Evolutionary conservation across 2,329 filamentous ascomycete genomes (phyloP).

Genomic region (Lachnellula cervina): DNA sequence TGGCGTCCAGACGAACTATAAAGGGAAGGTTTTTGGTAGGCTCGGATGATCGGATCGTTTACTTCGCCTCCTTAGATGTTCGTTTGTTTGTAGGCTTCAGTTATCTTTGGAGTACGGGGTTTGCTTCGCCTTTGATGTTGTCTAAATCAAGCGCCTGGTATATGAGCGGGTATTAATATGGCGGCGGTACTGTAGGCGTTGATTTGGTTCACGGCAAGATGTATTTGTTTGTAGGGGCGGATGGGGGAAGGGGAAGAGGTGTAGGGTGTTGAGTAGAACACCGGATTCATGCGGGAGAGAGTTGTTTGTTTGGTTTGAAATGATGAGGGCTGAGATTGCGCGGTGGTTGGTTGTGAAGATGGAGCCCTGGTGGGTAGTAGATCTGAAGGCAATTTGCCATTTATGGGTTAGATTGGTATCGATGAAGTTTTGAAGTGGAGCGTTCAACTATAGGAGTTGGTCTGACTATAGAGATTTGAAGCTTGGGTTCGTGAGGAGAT

Average conservation of each 20-base stretch:
- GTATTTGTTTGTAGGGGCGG: constrained; percentile 18
- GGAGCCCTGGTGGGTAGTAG: no score
- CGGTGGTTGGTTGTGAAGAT: no score
- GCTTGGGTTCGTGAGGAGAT: no score
- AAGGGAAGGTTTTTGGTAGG: constrained; percentile 24
- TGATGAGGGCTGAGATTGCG: no score
- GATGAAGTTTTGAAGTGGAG: no score
- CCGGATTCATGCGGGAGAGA: no score
- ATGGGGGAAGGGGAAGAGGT: constrained; percentile 11
- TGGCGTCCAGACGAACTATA: constrained; percentile 30
- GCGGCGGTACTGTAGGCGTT: constrained; percentile 11
- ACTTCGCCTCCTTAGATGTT: constrained; percentile 18
- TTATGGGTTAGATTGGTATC: no score
- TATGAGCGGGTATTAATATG: constrained; percentile 20
- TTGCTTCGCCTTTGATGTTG: constrained; percentile 47
- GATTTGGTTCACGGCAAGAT: constrained; percentile 33
- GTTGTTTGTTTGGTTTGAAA: no score
- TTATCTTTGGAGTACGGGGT: constrained; percentile 43
- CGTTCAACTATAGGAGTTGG: no score
- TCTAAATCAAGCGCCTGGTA: constrained; percentile 34
- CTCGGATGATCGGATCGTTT: constrained; percentile 9
- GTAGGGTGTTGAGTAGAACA: constrained; percentile 7
- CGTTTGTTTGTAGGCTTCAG: constrained; percentile 25
- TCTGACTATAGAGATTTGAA: no score
- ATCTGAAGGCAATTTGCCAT: no score